These are phyloP conservation scores for Rhizopus microsporus DNA, from an alignment of 371 early-diverging fungal species.

Conservation along the genomic window DNA sequence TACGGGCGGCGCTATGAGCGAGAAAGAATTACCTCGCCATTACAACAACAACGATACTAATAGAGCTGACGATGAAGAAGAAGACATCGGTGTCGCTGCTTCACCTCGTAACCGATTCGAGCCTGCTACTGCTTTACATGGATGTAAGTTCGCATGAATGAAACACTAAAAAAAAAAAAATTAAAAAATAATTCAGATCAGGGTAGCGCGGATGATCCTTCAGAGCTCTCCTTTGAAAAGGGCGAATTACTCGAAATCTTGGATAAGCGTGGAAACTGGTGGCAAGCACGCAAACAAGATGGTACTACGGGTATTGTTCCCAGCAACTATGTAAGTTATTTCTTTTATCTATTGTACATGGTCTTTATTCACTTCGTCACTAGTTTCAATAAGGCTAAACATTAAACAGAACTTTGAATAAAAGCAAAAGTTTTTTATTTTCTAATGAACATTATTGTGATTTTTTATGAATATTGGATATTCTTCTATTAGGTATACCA, in stretches of 20 bases:
- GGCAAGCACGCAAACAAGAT: slow-evolving; percentile 86
- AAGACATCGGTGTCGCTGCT: slow-evolving; percentile 7
- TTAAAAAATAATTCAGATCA: slow-evolving; percentile 48
- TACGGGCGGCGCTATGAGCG: neutral
- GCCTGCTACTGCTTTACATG: slow-evolving; percentile 36
- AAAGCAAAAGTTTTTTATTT: neutral
- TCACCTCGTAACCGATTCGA: slow-evolving; percentile 7
- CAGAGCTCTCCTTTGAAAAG: slow-evolving; percentile 89
- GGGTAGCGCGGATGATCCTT: slow-evolving; percentile 89
- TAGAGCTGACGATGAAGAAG: slow-evolving; percentile 16
- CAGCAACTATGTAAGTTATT: slow-evolving; percentile 75
- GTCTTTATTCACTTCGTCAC: neutral
- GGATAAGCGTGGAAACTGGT: slow-evolving; percentile 95
- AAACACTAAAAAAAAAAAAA: neutral
- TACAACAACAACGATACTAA: neutral
- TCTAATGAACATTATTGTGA: neutral
- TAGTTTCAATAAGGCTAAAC: slow-evolving; percentile 13
- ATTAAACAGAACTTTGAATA: neutral
- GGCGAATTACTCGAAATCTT: slow-evolving; percentile 84
- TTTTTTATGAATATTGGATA: neutral
- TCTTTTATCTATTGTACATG: neutral
- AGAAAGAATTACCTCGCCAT: slow-evolving; percentile 15
- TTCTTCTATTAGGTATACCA: slow-evolving; percentile 3
- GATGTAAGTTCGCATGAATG: slow-evolving; percentile 25
- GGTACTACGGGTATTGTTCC: slow-evolving; percentile 91